phyloP scores from a whole-genome alignment of 257 asterid species.

The Penstemon newberryi region DNA sequence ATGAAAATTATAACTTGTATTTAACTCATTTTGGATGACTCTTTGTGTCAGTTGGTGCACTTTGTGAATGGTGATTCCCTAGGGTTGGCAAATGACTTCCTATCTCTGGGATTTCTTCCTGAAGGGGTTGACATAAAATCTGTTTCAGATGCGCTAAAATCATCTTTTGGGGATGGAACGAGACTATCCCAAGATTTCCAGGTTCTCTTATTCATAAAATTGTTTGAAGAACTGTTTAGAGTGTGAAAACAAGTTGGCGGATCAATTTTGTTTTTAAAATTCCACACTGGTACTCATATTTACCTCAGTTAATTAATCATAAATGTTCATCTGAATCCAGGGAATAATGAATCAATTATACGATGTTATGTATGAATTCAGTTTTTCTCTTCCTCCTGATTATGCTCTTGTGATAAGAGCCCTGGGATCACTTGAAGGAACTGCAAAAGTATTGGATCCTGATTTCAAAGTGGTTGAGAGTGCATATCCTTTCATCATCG shows the following conservation, averaged over 20 bases:
- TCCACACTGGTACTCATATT: background rate
- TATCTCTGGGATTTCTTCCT: conserved; percentile 91
- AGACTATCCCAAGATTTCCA: conserved; percentile 88
- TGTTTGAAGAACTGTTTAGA: conserved; percentile 22
- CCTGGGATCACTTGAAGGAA: conserved; percentile 97
- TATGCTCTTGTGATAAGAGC: conserved; percentile 95
- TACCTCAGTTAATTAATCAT: conserved; percentile 9
- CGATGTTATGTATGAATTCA: conserved; percentile 85
- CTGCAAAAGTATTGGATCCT: conserved; percentile 94
- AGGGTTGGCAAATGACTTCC: conserved; percentile 92
- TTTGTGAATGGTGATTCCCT: conserved; percentile 90
- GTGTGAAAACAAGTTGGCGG: conserved; percentile 6
- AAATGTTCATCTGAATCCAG: conserved; percentile 44
- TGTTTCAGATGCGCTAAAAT: conserved; percentile 80
- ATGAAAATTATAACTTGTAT: conserved; percentile 1
- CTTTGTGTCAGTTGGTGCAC: conserved; percentile 85
- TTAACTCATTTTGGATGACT: conserved; percentile 17
- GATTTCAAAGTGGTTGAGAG: conserved; percentile 95
- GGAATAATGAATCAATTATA: conserved; percentile 86
- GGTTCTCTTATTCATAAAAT: conserved; percentile 41
- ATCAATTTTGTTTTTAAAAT: background rate
- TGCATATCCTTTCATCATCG: conserved; percentile 96
- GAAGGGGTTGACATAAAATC: conserved; percentile 76
- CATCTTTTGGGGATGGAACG: conserved; percentile 85
- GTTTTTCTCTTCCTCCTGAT: conserved; percentile 98